phyloP scores from a whole-genome alignment of 140 eudicot species.

The Ambrosia hybrid region DNA sequence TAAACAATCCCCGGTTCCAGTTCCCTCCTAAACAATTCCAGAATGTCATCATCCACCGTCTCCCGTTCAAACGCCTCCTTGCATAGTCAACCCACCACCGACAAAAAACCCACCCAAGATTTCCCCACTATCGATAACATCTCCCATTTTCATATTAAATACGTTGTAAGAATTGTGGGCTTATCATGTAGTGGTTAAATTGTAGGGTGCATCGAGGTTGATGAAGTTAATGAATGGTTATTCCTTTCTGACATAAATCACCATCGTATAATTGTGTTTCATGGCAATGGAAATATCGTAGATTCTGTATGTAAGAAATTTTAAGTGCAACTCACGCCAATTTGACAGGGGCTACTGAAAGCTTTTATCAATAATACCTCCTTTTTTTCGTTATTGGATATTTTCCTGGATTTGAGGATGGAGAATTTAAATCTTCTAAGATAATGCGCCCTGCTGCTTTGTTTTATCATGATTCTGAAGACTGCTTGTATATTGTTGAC shows the following conservation, averaged over 20 bases:
- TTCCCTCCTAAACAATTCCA: background rate
- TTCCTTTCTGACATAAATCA: conserved; percentile 93
- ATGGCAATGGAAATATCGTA: conserved; percentile 65
- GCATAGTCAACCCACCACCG: conserved; percentile 48
- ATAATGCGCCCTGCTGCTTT: conserved; percentile 88
- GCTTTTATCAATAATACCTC: conserved; percentile 17
- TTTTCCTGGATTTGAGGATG: conserved; percentile 98
- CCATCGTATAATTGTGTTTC: conserved; percentile 76
- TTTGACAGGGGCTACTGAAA: conserved; percentile 9
- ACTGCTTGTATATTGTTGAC: conserved; percentile 83
- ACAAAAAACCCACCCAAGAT: conserved; percentile 49
- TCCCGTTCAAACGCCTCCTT: conserved; percentile 58
- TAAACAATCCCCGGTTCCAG: no score
- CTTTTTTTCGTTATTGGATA: conserved; percentile 79
- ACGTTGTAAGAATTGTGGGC: conserved; percentile 9
- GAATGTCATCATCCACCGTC: conserved; percentile 82
- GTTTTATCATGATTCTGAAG: conserved; percentile 58
- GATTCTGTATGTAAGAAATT: conserved; percentile 66
- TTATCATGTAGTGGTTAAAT: conserved; percentile 11
- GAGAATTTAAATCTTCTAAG: conserved; percentile 84
- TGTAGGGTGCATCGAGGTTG: conserved; percentile 91
- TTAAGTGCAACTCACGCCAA: background rate
- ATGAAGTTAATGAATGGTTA: conserved; percentile 54
- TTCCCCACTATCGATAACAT: conserved; percentile 25
- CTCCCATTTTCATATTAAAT: background rate